Evolutionary conservation across 306 rosid genomes (phyloP), one percentile per base, ranked within the genome.

Genomic region (Dalbergia cultrata): DNA sequence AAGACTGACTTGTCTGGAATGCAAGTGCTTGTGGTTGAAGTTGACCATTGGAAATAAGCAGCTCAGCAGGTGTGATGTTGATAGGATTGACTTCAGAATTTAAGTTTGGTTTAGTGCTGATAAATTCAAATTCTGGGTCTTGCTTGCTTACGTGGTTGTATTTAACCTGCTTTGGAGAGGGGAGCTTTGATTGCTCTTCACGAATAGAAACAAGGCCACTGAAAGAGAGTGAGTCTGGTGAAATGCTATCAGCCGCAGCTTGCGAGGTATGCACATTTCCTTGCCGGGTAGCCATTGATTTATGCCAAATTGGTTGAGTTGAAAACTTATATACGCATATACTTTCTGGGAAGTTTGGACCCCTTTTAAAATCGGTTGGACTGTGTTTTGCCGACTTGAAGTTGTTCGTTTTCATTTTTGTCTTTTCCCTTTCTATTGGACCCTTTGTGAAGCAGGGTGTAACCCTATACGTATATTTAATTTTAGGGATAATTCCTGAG

Each of bases 211-310:
- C 63, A 53, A 87, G 88, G 79, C 81, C 91, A 31, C 91, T 74
- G 66, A 93, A 93, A 13, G 97, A 90, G 62, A 93, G 86, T 1
- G 94, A 91, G 19, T 87, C 92, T 6, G 72, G 13, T 34, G 91
- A 82, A 77, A 61, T 52, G 78, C 67, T 37, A 35, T 81, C 90
- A 31, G 81, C 79, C 5, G 67, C 90, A 64, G 60, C 76, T 59
- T 86, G 73, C 9, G 79, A 31, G 52, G 84, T 54, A 44, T 26
- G 83, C 70, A 78, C 85, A 61, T 82, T 85, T 76, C 81, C 82
- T 67, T 33, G 79, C 74, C 22, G 50, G 75, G 85, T 67, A 4
- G 74, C 88, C 93, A 89, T 87, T 84, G 90, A 35, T 86, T 78
- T 64, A 54, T 67, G 71, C 56, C 22, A 17, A 21, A 79, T 50